A percentile compares a stretch with the other conserved stretches of the same genome.
Evolutionary conservation across 805 yeast species (phyloP).

Genomic region (Candida glaebosa): DNA sequence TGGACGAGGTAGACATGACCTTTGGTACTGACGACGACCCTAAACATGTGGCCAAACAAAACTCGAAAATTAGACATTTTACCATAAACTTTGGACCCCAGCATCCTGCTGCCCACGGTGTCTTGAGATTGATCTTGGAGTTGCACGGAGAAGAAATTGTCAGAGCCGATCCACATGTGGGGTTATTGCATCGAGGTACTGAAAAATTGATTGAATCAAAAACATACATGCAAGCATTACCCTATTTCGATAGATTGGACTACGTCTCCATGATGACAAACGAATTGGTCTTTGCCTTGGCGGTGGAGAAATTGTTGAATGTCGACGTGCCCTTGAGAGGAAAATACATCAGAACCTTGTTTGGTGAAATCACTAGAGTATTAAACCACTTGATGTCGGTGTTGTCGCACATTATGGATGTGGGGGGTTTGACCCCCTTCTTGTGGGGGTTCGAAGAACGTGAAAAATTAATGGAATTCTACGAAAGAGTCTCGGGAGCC

Average conservation of each 20-base stretch:
- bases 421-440: constrained; percentile 90
- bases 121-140: constrained; percentile 79
- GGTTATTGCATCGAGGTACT: constrained; percentile 83
- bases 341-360: constrained; percentile 78
- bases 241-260: constrained; percentile 84
- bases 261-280: constrained; percentile 88
- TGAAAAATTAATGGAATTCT: constrained; percentile 89
- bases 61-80: constrained; percentile 72
- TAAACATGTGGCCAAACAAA: constrained; percentile 38
- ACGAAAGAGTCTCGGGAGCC: constrained; percentile 88
- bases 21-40: constrained; percentile 45
- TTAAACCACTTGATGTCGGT: constrained; percentile 85
- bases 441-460: constrained; percentile 94
- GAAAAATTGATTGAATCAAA: constrained; percentile 84
- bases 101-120: constrained; percentile 96
- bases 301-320: constrained; percentile 80
- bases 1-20: constrained; percentile 44
- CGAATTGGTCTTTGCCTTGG: constrained; percentile 79
- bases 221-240: constrained; percentile 84
- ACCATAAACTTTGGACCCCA: constrained; percentile 91
- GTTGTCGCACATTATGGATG: constrained; percentile 88
- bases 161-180: constrained; percentile 86
- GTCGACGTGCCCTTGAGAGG: constrained; percentile 84
- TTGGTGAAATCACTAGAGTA: constrained; percentile 82
- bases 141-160: constrained; percentile 86